These are phyloP conservation scores for Persicaria tinctoria DNA, from an alignment of 148 eudicot genomes.

Conservation along the genomic window DNA sequence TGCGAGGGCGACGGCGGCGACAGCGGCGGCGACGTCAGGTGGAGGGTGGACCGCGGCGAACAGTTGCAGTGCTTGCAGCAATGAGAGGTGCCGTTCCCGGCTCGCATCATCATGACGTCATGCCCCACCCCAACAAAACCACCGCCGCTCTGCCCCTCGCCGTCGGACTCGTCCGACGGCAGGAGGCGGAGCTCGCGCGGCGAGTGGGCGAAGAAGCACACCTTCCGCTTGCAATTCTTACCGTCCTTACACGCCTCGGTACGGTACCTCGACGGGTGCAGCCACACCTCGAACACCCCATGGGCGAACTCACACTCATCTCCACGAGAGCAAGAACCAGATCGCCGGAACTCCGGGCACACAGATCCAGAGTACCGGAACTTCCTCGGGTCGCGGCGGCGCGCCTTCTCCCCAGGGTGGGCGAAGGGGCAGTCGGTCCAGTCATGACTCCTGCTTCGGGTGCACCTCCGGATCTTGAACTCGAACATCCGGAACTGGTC, in stretches of 20 bases:
- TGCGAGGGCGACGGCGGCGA: slow-evolving; percentile 7
- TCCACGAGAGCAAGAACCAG: neutral
- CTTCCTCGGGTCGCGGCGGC: slow-evolving; percentile 14
- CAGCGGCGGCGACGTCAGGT: neutral
- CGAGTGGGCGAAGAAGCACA: slow-evolving; percentile 18
- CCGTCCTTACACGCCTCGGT: slow-evolving; percentile 17
- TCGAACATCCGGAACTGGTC: slow-evolving; percentile 13
- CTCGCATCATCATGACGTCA: slow-evolving; percentile 7
- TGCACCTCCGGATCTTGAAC: slow-evolving; percentile 11
- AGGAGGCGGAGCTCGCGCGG: slow-evolving; percentile 13
- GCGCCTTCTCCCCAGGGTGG: slow-evolving; percentile 18
- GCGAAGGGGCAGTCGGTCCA: slow-evolving; percentile 21
- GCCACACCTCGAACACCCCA: slow-evolving; percentile 17
- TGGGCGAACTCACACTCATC: slow-evolving; percentile 18
- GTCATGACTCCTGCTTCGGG: slow-evolving; percentile 16
- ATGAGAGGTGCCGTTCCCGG: neutral
- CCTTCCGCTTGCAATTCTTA: slow-evolving; percentile 12
- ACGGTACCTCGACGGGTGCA: slow-evolving; percentile 11
- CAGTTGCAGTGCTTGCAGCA: slow-evolving; percentile 11
- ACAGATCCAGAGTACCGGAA: slow-evolving; percentile 4
- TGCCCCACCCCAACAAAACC: neutral
- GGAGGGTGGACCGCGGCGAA: slow-evolving; percentile 11
- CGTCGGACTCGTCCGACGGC: neutral
- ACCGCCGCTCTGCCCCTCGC: neutral
- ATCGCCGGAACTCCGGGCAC: slow-evolving; percentile 11